These are phyloP conservation scores for Phytophthora quininea DNA, from an alignment of 352 stramenopile species.

Conservation along the genomic window DNA sequence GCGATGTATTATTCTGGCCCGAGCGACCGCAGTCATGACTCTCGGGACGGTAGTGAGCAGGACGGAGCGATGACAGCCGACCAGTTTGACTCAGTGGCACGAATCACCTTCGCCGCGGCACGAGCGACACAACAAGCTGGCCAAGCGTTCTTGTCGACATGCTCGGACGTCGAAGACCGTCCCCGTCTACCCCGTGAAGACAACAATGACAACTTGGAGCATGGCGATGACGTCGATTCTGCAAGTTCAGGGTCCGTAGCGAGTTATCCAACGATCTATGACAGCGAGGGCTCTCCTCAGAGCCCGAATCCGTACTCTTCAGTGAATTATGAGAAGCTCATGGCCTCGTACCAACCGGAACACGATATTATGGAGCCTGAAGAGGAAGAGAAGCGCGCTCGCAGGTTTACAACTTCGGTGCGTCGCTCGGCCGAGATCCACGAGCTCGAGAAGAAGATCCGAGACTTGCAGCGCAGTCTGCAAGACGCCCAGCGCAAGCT, in stretches of 20 bases:
- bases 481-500: constrained; percentile 67
- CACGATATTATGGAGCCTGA: constrained; percentile 37
- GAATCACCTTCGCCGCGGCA: constrained; percentile 71
- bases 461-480: constrained; percentile 61
- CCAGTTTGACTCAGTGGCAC: constrained; percentile 62
- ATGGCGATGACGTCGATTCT: constrained; percentile 19
- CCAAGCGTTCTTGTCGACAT: constrained; percentile 61
- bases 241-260: constrained; percentile 40
- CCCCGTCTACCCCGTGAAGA: constrained; percentile 6
- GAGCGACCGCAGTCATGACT: constrained; percentile 33
- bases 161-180: constrained; percentile 41
- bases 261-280: constrained; percentile 43
- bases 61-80: constrained; percentile 48
- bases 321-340: constrained; percentile 68
- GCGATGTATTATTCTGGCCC: constrained; percentile 43
- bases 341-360: constrained; percentile 48
- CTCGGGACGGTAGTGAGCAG: constrained; percentile 14
- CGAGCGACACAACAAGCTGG: constrained; percentile 59
- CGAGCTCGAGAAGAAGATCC: constrained; percentile 69
- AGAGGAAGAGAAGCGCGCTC: constrained; percentile 22
- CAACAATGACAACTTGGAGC: constrained; percentile 22
- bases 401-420: constrained; percentile 32
- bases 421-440: constrained; percentile 45
- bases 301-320: constrained; percentile 60
- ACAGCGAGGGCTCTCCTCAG: constrained; percentile 28